phyloP scores from a whole-genome alignment of 2,329 filamentous ascomycete genomes.

The Aspergillus uvarum region DNA sequence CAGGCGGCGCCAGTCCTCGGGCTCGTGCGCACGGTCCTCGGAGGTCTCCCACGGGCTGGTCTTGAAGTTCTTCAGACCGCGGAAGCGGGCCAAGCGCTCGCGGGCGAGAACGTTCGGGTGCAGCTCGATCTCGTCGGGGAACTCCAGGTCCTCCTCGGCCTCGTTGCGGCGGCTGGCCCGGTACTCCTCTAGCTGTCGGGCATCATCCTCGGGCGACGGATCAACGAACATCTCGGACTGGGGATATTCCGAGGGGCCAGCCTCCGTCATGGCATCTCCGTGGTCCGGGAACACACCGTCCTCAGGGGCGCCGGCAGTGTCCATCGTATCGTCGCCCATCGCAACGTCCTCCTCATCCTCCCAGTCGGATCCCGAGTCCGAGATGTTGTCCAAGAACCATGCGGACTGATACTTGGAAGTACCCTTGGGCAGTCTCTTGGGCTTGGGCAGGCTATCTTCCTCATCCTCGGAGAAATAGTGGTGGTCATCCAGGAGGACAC shows the following conservation, averaged over 20 bases:
- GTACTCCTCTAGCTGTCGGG: constrained; percentile 77
- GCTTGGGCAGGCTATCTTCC: constrained; percentile 56
- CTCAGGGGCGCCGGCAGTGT: constrained; percentile 66
- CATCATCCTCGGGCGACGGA: constrained; percentile 76
- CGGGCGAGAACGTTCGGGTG: constrained; percentile 82
- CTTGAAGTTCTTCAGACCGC: constrained; percentile 87
- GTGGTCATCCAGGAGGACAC: constrained; percentile 91
- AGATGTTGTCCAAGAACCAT: constrained; percentile 84
- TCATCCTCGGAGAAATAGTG: constrained; percentile 97
- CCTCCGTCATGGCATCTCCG: constrained; percentile 66
- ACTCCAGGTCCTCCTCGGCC: constrained; percentile 86
- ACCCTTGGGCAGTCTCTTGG: constrained; percentile 79
- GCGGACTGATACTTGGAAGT: constrained; percentile 93
- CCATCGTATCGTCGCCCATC: constrained; percentile 52
- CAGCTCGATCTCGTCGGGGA: constrained; percentile 95
- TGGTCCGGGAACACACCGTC: constrained; percentile 68
- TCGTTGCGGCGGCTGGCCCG: constrained; percentile 75
- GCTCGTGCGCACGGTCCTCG: constrained; percentile 83
- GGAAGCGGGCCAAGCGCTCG: constrained; percentile 81
- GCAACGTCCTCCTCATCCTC: constrained; percentile 67
- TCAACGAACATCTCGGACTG: constrained; percentile 91
- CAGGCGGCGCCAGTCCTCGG: constrained; percentile 83
- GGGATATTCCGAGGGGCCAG: constrained; percentile 81
- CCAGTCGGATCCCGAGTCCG: constrained; percentile 81
- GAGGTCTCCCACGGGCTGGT: constrained; percentile 85